Conservation (phyloP, 768 basidiomycete species). For the Trametes sanguinea region DNA sequence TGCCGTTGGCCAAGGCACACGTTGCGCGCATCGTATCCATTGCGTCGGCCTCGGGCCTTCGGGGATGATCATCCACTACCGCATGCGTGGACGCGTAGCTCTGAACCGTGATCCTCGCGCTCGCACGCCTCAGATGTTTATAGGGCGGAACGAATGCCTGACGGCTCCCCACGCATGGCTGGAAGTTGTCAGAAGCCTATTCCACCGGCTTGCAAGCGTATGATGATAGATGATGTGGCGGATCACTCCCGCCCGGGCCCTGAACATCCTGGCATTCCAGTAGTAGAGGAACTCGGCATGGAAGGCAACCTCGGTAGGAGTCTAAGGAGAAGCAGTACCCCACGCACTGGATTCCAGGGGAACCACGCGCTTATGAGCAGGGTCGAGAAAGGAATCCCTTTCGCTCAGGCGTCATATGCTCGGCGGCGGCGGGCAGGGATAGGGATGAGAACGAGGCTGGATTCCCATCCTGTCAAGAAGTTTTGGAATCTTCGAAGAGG, state of each 20-base stretch:
- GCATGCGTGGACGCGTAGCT: not conserved
- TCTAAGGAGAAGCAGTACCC: no score
- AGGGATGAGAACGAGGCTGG: no score
- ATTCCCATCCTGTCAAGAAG: no score
- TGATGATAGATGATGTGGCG: not conserved
- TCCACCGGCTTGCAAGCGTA: not conserved
- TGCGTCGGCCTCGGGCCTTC: not conserved
- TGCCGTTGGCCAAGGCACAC: not conserved
- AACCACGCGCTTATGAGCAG: no score
- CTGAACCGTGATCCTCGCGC: constrained; percentile 2
- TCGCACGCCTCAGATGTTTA: not conserved
- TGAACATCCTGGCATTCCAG: not conserved
- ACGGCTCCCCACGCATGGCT: not conserved
- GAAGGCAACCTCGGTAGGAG: not conserved
- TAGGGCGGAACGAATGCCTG: not conserved
- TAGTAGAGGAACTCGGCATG: not conserved
- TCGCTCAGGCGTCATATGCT: not conserved
- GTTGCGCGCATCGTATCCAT: not conserved
- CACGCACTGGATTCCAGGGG: no score
- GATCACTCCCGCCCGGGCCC: not conserved
- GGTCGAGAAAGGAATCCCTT: not conserved
- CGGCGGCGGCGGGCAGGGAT: not conserved
- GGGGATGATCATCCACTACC: not conserved
- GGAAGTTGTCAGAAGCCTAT: constrained; percentile 1
- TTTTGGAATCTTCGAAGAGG: no score